Conservation (phyloP, 2,329 filamentous ascomycete genomes). For the Phoma sp. region DNA sequence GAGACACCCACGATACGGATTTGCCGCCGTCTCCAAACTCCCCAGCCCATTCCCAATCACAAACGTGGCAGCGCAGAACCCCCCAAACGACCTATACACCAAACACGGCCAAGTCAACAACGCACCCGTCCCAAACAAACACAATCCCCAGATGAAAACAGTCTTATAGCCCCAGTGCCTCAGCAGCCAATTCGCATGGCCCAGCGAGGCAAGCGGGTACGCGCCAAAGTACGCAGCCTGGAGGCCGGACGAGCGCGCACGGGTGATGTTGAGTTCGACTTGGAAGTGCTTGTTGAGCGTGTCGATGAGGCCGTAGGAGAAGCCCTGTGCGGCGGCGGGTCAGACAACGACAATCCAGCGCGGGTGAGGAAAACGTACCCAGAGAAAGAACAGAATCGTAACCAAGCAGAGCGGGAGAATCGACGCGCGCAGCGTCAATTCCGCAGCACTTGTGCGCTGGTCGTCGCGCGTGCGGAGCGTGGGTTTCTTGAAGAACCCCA, state of each 20-base stretch:
- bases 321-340: constrained; percentile 46
- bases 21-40: constrained; percentile 65
- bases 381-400: constrained; percentile 69
- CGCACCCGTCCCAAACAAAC: constrained; percentile 62
- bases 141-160: constrained; percentile 59
- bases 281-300: constrained; percentile 60
- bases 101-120: constrained; percentile 65
- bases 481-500: constrained; percentile 41
- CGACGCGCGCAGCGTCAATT: constrained; percentile 70
- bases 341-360: neutral
- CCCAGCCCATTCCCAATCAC: constrained; percentile 59
- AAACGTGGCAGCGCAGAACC: constrained; percentile 66
- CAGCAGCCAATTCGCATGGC: constrained; percentile 56
- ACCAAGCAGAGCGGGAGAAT: constrained; percentile 71
- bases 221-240: constrained; percentile 59
- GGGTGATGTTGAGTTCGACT: constrained; percentile 51
- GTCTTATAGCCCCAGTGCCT: constrained; percentile 57
- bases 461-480: constrained; percentile 44
- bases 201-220: constrained; percentile 56
- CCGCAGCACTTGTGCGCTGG: constrained; percentile 60
- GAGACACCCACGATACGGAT: constrained; percentile 48
- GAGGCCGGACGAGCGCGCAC: constrained; percentile 52
- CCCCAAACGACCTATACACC: constrained; percentile 61
- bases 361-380: constrained; percentile 48
- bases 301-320: constrained; percentile 63